These are phyloP conservation scores for Fusarium goolgardi DNA, from an alignment of 2,329 filamentous ascomycete species.

Conservation along the genomic window DNA sequence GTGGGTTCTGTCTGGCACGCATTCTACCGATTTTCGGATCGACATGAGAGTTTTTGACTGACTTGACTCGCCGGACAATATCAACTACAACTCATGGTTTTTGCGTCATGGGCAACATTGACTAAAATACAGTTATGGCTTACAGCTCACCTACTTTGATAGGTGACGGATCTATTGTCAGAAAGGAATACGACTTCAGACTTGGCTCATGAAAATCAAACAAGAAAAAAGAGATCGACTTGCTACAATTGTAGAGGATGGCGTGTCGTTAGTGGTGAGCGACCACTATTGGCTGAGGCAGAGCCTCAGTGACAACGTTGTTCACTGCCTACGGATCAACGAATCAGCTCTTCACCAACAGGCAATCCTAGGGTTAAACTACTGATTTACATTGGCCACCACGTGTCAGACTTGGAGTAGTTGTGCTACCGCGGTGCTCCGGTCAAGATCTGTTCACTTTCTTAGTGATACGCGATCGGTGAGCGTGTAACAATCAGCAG, in stretches of 20 bases:
- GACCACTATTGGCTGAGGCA: slow-evolving; percentile 12
- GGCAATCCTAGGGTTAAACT: background rate
- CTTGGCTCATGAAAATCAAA: slow-evolving; percentile 21
- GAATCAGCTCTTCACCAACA: background rate
- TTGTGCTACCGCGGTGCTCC: background rate
- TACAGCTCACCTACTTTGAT: background rate
- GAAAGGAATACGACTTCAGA: background rate
- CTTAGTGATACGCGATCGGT: slow-evolving; percentile 1
- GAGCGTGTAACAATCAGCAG: background rate
- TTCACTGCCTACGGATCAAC: slow-evolving; percentile 1
- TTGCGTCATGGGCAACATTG: too few species aligned
- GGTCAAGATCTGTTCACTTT: slow-evolving; percentile 2
- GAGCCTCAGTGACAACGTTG: slow-evolving; percentile 6
- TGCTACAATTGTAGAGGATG: background rate
- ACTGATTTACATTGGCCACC: background rate
- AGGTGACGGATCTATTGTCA: background rate
- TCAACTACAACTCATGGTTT: background rate
- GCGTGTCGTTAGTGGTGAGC: slow-evolving; percentile 8
- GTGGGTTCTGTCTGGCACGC: background rate
- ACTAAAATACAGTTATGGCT: background rate
- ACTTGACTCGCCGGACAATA: background rate
- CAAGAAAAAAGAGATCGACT: background rate
- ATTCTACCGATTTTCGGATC: background rate
- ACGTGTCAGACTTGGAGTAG: slow-evolving; percentile 13
- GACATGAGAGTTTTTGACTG: background rate